phyloP scores from a whole-genome alignment of 495 filamentous ascomycete species.

The Trichoderma reesei region DNA sequence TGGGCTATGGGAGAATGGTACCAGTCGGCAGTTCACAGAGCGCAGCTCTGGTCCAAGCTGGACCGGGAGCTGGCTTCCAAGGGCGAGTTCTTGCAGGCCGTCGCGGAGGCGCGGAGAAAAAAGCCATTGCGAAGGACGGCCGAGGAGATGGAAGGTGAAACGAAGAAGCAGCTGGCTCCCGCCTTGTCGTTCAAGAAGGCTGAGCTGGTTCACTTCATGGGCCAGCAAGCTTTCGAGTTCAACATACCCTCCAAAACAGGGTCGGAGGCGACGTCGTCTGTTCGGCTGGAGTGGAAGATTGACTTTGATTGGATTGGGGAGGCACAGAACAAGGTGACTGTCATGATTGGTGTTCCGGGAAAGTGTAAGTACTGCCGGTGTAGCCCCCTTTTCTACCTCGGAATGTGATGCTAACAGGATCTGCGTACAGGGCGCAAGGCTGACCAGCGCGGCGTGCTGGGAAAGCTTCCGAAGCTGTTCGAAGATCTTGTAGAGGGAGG shows the following conservation, averaged over 20 bases:
- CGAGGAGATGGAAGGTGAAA: conserved; percentile 17
- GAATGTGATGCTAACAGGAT: conserved; percentile 16
- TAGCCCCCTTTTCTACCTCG: background rate
- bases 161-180: conserved; percentile 14
- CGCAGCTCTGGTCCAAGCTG: conserved; percentile 36
- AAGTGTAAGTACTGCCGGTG: conserved; percentile 38
- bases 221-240: conserved; percentile 32
- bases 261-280: conserved; percentile 12
- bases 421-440: conserved; percentile 36
- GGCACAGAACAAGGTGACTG: conserved; percentile 40
- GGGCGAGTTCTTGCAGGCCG: conserved; percentile 20
- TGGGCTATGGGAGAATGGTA: conserved; percentile 48
- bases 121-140: conserved; percentile 16
- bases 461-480: conserved; percentile 43
- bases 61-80: conserved; percentile 29
- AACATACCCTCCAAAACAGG: conserved; percentile 23
- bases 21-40: conserved; percentile 33
- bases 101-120: conserved; percentile 17
- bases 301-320: conserved; percentile 56
- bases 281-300: conserved; percentile 46
- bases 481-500: conserved; percentile 38
- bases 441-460: conserved; percentile 37
- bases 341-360: conserved; percentile 35
- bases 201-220: conserved; percentile 32
- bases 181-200: conserved; percentile 9